Evolutionary conservation across 352 stramenopile species (phyloP), one percentile per base, ranked within the genome.

Genomic region (Peronospora belbahrii): DNA sequence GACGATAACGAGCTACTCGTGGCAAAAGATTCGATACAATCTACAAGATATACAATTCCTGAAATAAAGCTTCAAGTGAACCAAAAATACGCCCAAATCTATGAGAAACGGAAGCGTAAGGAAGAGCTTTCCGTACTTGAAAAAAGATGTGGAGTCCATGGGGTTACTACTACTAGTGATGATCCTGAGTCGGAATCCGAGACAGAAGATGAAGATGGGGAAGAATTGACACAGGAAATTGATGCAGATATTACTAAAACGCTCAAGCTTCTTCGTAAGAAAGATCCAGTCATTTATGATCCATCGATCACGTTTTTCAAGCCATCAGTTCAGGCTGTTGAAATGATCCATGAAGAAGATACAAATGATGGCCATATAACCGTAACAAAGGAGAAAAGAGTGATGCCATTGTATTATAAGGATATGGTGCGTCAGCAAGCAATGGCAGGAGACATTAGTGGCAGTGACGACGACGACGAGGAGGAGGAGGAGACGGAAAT

Each of bases 361-460:
- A 45, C 55, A 1, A 46, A 55, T 6, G 42, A 42, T 9, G 11
- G 9, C 30, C 49, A 47, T 24, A 62, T 62, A 41, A 62, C 53
- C 39, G 64, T 52, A 43, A 64, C 65, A 32, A 56, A 67, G 48
- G 56, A 69, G 35, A 81, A 71, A 24, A 46, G 51, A 3, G 50
- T 47, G 6, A 59, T 62, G 15, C 82, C 82, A 20, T 46, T 90
- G 42, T 91, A 94, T 47, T 94, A 94, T 74, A 98, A 98, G 56
- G 95, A 99, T 74, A 69, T 99, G 22, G 74, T 98, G 31, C 78
- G 95, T 9, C 88, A 97, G 46, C 88, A 98, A 59, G 91, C 96
- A 36, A 85, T 98, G 14, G 86, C 75, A 0, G 84, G 82, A 0
- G 67, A 94, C 32, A 52, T 85, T 6, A 78, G 67, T 47, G 83